phyloP scores from a whole-genome alignment of 2,329 filamentous ascomycete species.

The Ophiostoma quercus region DNA sequence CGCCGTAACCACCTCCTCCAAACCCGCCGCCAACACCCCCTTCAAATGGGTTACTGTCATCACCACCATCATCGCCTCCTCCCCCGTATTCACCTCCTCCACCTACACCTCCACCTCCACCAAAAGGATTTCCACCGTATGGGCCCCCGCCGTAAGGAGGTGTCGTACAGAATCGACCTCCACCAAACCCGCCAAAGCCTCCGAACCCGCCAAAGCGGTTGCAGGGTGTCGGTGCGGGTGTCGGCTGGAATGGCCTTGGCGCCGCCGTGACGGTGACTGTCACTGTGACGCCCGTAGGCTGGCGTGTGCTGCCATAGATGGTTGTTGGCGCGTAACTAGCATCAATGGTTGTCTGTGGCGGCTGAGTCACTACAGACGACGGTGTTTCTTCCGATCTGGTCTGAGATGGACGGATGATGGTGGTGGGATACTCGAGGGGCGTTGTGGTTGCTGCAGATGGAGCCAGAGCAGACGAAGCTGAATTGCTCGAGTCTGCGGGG shows the following conservation, averaged over 20 bases:
- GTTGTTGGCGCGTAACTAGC: background rate
- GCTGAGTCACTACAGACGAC: background rate
- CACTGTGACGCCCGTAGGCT: background rate
- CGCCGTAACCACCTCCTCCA: background rate
- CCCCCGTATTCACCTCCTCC: background rate
- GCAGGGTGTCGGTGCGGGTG: background rate
- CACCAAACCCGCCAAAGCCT: background rate
- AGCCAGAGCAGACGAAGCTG: background rate
- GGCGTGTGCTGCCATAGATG: background rate
- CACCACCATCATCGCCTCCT: background rate
- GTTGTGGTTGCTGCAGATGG: background rate
- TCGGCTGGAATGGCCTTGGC: background rate
- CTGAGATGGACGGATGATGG: background rate
- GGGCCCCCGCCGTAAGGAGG: background rate
- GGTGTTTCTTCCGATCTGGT: background rate
- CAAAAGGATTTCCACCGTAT: background rate
- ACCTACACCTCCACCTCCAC: background rate
- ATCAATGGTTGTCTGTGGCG: background rate
- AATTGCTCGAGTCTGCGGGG: background rate
- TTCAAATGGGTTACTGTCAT: background rate
- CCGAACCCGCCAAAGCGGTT: background rate
- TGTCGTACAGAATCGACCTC: background rate
- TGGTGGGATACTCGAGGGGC: background rate
- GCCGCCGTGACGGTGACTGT: background rate
- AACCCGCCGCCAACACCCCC: background rate